phyloP scores from a whole-genome alignment of 1,139 yeast species.

The Blastobotrys proliferans region DNA sequence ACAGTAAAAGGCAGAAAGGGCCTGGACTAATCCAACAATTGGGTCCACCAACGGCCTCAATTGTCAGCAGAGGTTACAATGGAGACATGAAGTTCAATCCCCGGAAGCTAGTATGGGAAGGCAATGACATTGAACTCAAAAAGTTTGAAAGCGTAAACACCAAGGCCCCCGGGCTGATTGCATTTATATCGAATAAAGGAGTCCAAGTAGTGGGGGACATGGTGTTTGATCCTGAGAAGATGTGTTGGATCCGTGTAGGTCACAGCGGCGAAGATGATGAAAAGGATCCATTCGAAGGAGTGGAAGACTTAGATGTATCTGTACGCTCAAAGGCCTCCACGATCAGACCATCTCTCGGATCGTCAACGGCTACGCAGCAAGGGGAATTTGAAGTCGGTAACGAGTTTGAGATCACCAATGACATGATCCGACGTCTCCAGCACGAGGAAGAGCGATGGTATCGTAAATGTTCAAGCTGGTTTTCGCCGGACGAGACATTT shows the following conservation, averaged over 20 bases:
- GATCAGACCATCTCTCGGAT: background rate
- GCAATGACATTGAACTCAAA: conserved; percentile 56
- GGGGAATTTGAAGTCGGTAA: conserved; percentile 31
- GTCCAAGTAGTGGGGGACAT: conserved; percentile 47
- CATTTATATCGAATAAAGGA: conserved; percentile 34
- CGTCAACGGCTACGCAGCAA: conserved; percentile 3
- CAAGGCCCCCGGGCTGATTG: conserved; percentile 36
- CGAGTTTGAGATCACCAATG: conserved; percentile 44
- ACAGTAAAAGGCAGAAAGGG: conserved; percentile 14
- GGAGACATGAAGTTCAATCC: conserved; percentile 55
- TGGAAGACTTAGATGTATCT: conserved; percentile 41
- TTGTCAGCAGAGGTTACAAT: conserved; percentile 28
- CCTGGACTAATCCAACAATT: conserved; percentile 37
- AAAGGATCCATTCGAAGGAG: conserved; percentile 51
- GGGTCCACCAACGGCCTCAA: conserved; percentile 28
- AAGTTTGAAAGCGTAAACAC: conserved; percentile 42
- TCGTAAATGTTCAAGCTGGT: conserved; percentile 52
- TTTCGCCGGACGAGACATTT: conserved; percentile 39
- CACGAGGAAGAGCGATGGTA: conserved; percentile 51
- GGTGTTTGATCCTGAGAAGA: conserved; percentile 56
- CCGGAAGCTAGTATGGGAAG: conserved; percentile 56
- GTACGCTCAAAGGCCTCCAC: conserved; percentile 8
- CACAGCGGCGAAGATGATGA: conserved; percentile 31
- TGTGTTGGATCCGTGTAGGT: conserved; percentile 50
- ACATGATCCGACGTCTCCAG: conserved; percentile 41